Base-by-base conservation (phyloP, 805 yeast genomes). In the Nakazawaea anatomiae region DNA sequence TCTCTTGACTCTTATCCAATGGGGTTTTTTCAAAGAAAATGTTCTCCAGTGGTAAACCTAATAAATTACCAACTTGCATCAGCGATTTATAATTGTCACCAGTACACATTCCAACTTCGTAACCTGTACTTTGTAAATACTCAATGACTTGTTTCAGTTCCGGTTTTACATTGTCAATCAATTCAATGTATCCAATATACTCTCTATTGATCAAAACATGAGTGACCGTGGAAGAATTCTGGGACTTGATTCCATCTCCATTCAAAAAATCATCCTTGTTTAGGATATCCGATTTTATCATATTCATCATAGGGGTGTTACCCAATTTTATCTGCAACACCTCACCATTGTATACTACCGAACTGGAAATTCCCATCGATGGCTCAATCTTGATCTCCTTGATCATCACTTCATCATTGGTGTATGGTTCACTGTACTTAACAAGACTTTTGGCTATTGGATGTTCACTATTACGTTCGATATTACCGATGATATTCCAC, bases 21-120 rank as follows among this genome's bases (percentile, higher is more conserved):
- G 98, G 98, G 1, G 85, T 72, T 2, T 89, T 81, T 53, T 83
- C 89, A 44, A 92, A 83, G 72, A 80, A 87, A 3, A 88, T 82
- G 59, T 85, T 81, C 3, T 74, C 69, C 10, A 66, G 60, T 0
- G 84, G 79, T 29, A 94, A 84, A 0, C 89, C 92, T 35, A 89
- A 77, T 47, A 77, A 75, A 8, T 62, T 58, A 0, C 94, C 96
- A 42, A 89, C 79, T 49, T 73, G 72, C 39, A 66, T 62, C 0
- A 96, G 94, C 2, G 87, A 80, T 28, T 68, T 69, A 5, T 62
- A 63, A 51, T 82, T 79, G 65, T 94, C 99, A 39, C 99, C 99
- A 1, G 96, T 89, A 2, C 94, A 87, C 80, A 94, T 82, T 6
- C 89, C 96, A 9, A 90, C 83, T 8, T 75, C 71, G 57, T 80